Evolutionary conservation across 768 basidiomycete genomes (phyloP).

Genomic region (Austroboletus eburneus): DNA sequence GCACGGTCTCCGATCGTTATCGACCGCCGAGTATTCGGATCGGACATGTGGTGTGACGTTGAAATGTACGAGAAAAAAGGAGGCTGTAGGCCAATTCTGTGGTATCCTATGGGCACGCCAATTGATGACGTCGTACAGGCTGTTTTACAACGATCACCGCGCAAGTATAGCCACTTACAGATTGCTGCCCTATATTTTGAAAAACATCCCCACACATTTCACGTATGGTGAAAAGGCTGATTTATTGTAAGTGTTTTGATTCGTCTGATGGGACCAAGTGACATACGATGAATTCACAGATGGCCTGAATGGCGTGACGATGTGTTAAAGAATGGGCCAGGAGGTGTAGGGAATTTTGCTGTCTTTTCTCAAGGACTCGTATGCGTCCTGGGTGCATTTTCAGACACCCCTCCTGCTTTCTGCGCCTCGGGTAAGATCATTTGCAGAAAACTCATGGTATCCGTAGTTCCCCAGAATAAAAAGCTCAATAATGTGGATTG

Average conservation of each 20-base stretch:
- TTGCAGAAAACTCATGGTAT: too few relatives aligned
- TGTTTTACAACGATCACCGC: background rate
- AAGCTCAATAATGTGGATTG: background rate
- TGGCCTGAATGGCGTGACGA: background rate
- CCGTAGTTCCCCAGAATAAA: background rate
- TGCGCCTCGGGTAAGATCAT: too few relatives aligned
- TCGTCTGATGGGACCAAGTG: background rate
- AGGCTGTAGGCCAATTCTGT: background rate
- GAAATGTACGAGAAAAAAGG: background rate
- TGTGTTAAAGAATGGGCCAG: background rate
- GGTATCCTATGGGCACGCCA: background rate
- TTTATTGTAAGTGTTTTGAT: background rate
- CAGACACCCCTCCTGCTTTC: too few relatives aligned
- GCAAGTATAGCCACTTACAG: background rate
- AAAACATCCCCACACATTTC: constrained; percentile 4
- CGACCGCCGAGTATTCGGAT: background rate
- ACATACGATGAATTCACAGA: background rate
- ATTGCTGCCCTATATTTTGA: background rate
- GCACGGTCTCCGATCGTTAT: background rate
- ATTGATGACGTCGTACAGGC: background rate
- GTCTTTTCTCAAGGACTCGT: too few relatives aligned
- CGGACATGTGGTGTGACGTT: background rate
- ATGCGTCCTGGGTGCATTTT: too few relatives aligned
- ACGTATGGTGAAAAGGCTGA: background rate
- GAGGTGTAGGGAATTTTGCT: constrained; percentile 1